Percentiles rank a stretch among this genome's conserved stretches.
Conservation (phyloP, 495 filamentous ascomycete genomes). For the Hypoxylon fragiforme region DNA sequence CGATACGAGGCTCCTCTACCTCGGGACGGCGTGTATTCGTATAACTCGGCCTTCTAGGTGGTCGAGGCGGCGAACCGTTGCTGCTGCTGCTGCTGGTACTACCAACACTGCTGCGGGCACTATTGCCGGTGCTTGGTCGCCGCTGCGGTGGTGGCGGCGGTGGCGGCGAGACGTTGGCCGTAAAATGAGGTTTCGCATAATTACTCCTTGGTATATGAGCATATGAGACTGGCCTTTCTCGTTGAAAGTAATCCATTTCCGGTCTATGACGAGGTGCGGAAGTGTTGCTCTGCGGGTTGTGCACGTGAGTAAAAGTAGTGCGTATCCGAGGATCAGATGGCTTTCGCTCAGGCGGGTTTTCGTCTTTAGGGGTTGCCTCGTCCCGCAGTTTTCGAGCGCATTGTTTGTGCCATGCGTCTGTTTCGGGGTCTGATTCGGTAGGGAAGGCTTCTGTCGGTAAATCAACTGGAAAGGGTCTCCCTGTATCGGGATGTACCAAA, state of each 20-base stretch:
- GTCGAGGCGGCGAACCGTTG: slow-evolving; percentile 29
- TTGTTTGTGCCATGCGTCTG: slow-evolving; percentile 80
- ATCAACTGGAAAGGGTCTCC: slow-evolving; percentile 70
- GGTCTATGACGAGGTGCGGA: slow-evolving; percentile 23
- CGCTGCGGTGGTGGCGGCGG: too few species aligned
- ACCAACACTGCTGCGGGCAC: slow-evolving; percentile 14
- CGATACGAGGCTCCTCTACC: slow-evolving; percentile 20
- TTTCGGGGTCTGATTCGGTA: slow-evolving; percentile 69
- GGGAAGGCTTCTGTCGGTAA: slow-evolving; percentile 81
- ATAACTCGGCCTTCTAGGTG: slow-evolving; percentile 33
- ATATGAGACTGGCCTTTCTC: slow-evolving; percentile 34
- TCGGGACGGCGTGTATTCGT: slow-evolving; percentile 34
- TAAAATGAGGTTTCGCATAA: slow-evolving; percentile 22
- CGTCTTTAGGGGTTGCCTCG: slow-evolving; percentile 44
- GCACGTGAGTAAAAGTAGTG: slow-evolving; percentile 24
- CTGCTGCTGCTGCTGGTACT: slow-evolving; percentile 29
- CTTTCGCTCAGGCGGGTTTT: slow-evolving; percentile 20
- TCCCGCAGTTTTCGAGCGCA: slow-evolving; percentile 61
- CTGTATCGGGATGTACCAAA: slow-evolving; percentile 71
- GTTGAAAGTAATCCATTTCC: slow-evolving; percentile 38
- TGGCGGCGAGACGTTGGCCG: slow-evolving; percentile 14
- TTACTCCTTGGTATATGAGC: slow-evolving; percentile 34
- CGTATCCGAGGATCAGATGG: slow-evolving; percentile 30
- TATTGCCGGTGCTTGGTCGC: slow-evolving; percentile 16
- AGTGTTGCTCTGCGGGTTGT: slow-evolving; percentile 13